A percentile compares a stretch with the other conserved stretches of the same genome.
Conservation (phyloP, 768 basidiomycete genomes). For the Mycena galopus region DNA sequence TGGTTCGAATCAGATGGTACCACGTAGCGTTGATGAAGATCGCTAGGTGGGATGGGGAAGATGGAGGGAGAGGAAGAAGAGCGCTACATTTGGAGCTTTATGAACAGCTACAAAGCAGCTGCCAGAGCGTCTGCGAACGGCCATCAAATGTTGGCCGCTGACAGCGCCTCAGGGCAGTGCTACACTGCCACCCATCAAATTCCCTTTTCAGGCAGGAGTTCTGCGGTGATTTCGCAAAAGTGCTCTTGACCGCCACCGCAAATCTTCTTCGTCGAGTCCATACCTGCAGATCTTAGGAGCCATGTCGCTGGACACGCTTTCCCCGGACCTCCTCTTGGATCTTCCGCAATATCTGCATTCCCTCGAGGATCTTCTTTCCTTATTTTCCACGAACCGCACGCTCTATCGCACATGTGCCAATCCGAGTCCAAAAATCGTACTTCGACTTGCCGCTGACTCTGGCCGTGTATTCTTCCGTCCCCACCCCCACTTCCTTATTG, state of each 20-base stretch:
- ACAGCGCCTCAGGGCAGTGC: too few species aligned
- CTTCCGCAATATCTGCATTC: conserved; percentile 26
- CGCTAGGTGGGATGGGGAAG: too few species aligned
- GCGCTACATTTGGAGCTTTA: too few species aligned
- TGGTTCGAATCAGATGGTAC: too few species aligned
- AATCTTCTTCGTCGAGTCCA: neutral
- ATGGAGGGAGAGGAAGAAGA: too few species aligned
- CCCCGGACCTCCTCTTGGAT: conserved; percentile 26
- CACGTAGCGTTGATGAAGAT: too few species aligned
- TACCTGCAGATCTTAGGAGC: neutral
- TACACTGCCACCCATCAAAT: too few species aligned
- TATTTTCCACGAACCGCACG: conserved; percentile 30
- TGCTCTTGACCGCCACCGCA: neutral
- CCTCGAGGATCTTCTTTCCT: conserved; percentile 28
- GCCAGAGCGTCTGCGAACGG: too few species aligned
- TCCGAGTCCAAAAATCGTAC: conserved; percentile 26
- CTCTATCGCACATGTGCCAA: conserved; percentile 24
- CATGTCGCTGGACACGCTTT: conserved; percentile 25
- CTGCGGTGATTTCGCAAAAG: too few species aligned
- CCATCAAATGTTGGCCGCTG: too few species aligned
- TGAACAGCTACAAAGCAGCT: too few species aligned
- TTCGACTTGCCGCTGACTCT: conserved; percentile 31
- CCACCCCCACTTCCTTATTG: conserved; percentile 36
- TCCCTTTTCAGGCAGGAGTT: too few species aligned
- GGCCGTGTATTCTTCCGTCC: conserved; percentile 36